phyloP scores from a whole-genome alignment of 768 basidiomycete genomes.

The Phanerochaete sordida region DNA sequence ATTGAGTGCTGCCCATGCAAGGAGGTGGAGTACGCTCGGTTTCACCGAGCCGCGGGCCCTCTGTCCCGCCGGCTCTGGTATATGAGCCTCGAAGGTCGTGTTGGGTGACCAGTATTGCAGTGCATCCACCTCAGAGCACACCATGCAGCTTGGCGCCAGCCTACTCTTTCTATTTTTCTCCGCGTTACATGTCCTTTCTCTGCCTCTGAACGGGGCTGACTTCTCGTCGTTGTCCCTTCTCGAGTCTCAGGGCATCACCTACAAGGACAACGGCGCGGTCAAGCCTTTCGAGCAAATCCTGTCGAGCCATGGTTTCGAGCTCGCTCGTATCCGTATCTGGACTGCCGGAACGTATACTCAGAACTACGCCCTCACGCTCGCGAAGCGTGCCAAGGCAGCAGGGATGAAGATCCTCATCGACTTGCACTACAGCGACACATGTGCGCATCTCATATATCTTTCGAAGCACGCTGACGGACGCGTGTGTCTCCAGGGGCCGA shows the following conservation, averaged over 20 bases:
- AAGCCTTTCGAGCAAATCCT: constrained; percentile 50
- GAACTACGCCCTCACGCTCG: constrained; percentile 48
- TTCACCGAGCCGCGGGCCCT: background rate
- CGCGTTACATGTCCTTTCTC: background rate
- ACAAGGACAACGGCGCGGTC: constrained; percentile 36
- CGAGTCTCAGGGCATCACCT: constrained; percentile 44
- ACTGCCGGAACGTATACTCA: constrained; percentile 57
- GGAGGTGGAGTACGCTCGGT: background rate
- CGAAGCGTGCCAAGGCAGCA: constrained; percentile 51
- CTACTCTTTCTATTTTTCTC: background rate
- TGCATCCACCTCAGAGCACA: background rate
- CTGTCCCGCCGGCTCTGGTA: background rate
- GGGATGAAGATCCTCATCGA: constrained; percentile 56
- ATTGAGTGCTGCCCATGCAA: background rate
- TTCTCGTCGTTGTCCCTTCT: constrained; percentile 52
- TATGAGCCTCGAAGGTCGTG: background rate
- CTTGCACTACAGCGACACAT: constrained; percentile 63
- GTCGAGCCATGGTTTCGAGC: constrained; percentile 48
- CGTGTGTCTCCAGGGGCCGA: constrained; percentile 48
- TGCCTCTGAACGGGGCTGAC: constrained; percentile 53
- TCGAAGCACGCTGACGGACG: background rate
- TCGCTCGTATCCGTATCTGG: constrained; percentile 61
- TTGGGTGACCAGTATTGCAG: background rate
- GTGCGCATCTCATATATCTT: constrained; percentile 27
- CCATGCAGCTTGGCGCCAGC: background rate